Conservation (phyloP, 257 asterid species). For the Solanum ossicruentum region DNA sequence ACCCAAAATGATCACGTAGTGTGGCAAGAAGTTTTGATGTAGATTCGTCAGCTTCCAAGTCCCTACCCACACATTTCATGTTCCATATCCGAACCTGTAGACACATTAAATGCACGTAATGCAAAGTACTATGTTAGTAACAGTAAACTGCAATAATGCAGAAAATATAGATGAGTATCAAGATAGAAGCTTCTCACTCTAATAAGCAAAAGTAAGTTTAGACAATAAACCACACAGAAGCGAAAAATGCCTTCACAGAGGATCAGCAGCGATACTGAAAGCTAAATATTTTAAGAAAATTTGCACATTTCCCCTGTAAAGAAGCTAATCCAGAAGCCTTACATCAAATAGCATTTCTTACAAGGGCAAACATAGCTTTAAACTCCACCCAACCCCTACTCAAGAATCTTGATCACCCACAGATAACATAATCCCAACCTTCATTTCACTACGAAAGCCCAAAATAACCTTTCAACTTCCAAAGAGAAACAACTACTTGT, state of each 20-base stretch:
- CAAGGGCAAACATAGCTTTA: neutral
- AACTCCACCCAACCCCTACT: neutral
- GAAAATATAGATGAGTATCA: neutral
- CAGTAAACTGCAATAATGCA: neutral
- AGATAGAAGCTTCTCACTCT: neutral
- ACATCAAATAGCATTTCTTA: neutral
- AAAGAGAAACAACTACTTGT: neutral
- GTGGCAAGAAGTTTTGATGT: constrained; percentile 78
- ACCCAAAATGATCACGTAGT: constrained; percentile 90
- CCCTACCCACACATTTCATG: constrained; percentile 72
- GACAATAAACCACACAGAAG: neutral
- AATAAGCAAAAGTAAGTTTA: neutral
- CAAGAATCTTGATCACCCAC: neutral
- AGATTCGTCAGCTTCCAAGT: constrained; percentile 42
- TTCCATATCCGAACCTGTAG: constrained; percentile 94
- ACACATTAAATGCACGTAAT: neutral
- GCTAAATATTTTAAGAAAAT: neutral
- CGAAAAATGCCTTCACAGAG: neutral
- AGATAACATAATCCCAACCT: neutral
- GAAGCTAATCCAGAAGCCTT: neutral
- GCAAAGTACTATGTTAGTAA: neutral
- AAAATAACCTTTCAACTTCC: neutral
- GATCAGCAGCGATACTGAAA: neutral
- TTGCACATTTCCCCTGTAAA: neutral
- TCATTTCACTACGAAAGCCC: neutral